Percentiles rank a stretch among this genome's conserved stretches.
Evolutionary conservation across 2,329 filamentous ascomycete species (phyloP).

Genomic region (Onygenales sp.): DNA sequence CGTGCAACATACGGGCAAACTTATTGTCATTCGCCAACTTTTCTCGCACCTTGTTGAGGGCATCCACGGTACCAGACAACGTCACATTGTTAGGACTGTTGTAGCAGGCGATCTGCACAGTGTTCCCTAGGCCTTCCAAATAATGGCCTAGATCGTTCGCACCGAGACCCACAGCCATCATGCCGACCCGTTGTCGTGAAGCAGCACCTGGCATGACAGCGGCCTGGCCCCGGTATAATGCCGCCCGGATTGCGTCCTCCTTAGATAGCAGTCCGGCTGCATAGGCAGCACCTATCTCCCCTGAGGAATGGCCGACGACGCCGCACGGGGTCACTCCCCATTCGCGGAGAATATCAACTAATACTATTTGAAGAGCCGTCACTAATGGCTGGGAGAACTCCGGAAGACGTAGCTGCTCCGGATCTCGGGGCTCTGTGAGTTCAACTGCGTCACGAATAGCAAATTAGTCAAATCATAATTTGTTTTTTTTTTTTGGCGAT

Average conservation of each 20-base stretch:
- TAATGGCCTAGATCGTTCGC: neutral
- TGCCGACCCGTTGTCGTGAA: neutral
- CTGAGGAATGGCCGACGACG: constrained; percentile 9
- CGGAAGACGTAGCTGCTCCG: neutral
- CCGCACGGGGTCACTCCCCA: constrained; percentile 1
- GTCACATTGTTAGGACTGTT: constrained; percentile 5
- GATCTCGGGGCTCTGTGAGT: constrained; percentile 12
- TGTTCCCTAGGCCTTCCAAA: constrained; percentile 3
- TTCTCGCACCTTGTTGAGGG: neutral
- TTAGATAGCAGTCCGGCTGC: neutral
- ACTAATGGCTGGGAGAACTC: constrained; percentile 8
- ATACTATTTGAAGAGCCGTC: constrained; percentile 6
- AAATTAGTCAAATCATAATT: neutral
- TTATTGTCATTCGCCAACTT: constrained; percentile 5
- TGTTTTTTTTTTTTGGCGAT: neutral
- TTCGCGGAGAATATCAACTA: constrained; percentile 1
- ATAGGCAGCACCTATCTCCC: constrained; percentile 4
- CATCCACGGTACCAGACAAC: constrained; percentile 1
- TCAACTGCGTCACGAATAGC: neutral
- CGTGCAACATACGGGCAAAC: constrained; percentile 2
- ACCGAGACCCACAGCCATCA: constrained; percentile 4
- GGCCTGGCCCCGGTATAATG: constrained; percentile 4
- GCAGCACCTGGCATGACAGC: neutral
- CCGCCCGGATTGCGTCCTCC: constrained; percentile 4
- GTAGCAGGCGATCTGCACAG: constrained; percentile 1